Evolutionary conservation across 1,284 basidiomycete genomes (phyloP), one percentile per base, ranked within the genome.

Genomic region (Cryptococcus sp.): DNA sequence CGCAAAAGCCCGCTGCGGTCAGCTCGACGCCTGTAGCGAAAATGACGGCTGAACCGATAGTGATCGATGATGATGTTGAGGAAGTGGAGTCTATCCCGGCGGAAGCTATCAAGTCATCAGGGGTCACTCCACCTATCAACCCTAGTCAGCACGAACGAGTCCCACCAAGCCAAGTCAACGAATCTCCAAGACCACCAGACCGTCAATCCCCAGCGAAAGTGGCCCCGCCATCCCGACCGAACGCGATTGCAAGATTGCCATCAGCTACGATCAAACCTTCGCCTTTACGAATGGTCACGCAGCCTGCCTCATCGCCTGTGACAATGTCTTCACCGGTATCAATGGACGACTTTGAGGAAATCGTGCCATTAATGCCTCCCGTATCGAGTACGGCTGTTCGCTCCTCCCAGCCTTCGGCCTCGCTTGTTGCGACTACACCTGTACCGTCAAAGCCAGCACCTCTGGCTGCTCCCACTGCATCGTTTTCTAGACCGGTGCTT

Each of bases 11-110:
- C 10, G 30, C 8, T 10, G 13, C 30, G 10, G 30, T 10, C 7
- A 35, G 7, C 30, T 13, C 30, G 30, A 10, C 2, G 13, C 30
- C 46, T 1, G 49, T 15, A 20, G 23, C 54, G 23, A 60, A 50
- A 46, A 20, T 50, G 17, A 50, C 39, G 52, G 47, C 39, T 19
- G 58, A 52, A 15, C 53, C 58, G 35, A 56, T 57, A 45, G 47
- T 55, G 4, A 60, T 61, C 41, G 60, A 61, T 19, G 65, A 55
- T 20, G 63, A 63, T 23, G 60, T 61, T 5, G 61, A 61, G 15
- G 42, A 41, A 19, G 62, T 59, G 7, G 50, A 57, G 41, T 52
- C 17, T 5, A 30, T 30, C 38, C 43, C 40, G 15, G 27, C 50
- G 15, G 25, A 25, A 10, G 27, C 41, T 25, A 6, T 22, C 19